These are phyloP conservation scores for Anthostomella pinea DNA, from an alignment of 2,329 filamentous ascomycete genomes.

Conservation along the genomic window DNA sequence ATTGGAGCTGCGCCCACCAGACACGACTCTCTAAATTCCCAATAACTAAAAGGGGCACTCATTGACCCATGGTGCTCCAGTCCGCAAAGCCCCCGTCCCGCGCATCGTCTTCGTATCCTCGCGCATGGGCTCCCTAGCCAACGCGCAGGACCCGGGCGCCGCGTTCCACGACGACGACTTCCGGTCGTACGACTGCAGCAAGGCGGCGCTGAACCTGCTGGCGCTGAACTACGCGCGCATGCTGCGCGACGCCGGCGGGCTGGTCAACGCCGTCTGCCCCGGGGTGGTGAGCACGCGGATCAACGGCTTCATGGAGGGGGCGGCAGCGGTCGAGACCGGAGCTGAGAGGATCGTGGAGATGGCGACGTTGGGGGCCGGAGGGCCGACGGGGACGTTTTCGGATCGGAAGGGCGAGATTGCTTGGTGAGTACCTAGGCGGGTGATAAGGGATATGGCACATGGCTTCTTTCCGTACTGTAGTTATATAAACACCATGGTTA, in stretches of 20 bases:
- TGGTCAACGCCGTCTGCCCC: conserved; percentile 37
- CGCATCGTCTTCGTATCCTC: conserved; percentile 40
- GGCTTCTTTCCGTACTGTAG: too few species aligned
- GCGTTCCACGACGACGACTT: conserved; percentile 27
- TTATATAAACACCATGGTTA: too few species aligned
- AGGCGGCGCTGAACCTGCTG: conserved; percentile 43
- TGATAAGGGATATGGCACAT: too few species aligned
- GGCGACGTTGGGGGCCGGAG: conserved; percentile 28
- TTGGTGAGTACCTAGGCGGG: too few species aligned
- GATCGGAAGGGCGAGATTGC: conserved; percentile 19
- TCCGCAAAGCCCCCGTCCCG: conserved; percentile 26
- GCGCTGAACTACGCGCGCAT: conserved; percentile 32
- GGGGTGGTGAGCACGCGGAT: conserved; percentile 35
- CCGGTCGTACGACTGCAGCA: conserved; percentile 38
- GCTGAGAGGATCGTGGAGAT: conserved; percentile 30
- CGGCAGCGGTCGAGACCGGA: conserved; percentile 23
- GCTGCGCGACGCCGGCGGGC: conserved; percentile 29
- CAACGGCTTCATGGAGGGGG: conserved; percentile 14
- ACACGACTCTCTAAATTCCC: too few species aligned
- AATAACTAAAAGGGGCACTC: too few species aligned
- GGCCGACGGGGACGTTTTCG: conserved; percentile 29
- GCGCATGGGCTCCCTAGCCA: conserved; percentile 32
- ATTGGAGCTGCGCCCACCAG: too few species aligned
- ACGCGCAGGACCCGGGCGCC: conserved; percentile 26
- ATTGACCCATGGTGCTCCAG: too few species aligned